Base-by-base conservation (phyloP, 2,329 filamentous ascomycete genomes). In the Colletotrichum plurivorum region DNA sequence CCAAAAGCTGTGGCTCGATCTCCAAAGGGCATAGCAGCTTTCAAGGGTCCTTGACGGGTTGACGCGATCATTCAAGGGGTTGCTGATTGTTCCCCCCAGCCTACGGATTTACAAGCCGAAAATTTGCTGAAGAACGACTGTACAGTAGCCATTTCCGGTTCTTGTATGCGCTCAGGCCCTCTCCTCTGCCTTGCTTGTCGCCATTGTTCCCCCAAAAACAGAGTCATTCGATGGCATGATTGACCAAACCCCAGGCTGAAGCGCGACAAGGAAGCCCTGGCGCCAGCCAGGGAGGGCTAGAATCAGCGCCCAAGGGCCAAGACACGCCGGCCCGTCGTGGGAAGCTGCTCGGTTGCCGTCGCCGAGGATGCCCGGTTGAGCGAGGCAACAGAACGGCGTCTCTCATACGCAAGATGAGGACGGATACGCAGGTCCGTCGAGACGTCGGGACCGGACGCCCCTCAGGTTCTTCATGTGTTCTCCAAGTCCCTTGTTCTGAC, bases 181-280 rank as follows among this genome's bases (percentile, higher is more conserved):
- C 25, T n/a, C 7, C 10, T n/a, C 31, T 36, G 31, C 31, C 31
- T 36, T 10, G 31, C 31, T 36, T 10, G 31, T 36, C 31, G 18
- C 45, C 36, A 52, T 45, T 43, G 16, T 39, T n/a, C 16, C 27
- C 20, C 46, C 45, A 36, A 46, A 59, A 41, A 20, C 18, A 49
- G 45, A 61, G 41, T 56, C 51, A 49, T 20, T 55, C 22, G n/a
- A 54, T 51, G 63, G 57, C 63, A 55, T 67, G 27, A 62, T 55
- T 55, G 12, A 51, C 63, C 18, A 43, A 27, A 22, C 43, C 63
- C 39, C 20, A 16, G 56, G n/a, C 49, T 48, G 20, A 41, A 48
- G 31, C 41, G 18, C 52, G n/a, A 36, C 36, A 53, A 36, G 63
- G 63, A 20, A 54, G n/a, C 41, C 27, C 48, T n/a, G 13, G 13